phyloP scores from a whole-genome alignment of 495 filamentous ascomycete genomes.

The Glonium stellatum region DNA sequence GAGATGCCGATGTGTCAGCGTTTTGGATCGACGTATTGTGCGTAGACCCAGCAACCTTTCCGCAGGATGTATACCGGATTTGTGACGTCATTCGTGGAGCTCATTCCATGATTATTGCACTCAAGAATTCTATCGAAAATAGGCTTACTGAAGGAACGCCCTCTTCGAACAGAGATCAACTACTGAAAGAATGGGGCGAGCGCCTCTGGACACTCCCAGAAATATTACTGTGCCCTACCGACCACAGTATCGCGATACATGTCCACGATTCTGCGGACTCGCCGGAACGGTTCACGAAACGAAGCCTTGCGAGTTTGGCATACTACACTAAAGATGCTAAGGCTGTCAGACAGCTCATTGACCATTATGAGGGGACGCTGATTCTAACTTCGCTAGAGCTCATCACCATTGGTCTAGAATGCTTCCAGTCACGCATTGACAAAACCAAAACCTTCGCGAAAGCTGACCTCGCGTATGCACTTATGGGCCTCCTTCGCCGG shows the following conservation, averaged over 20 bases:
- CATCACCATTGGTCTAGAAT: slow-evolving; percentile 29
- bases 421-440: slow-evolving; percentile 20
- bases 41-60: slow-evolving; percentile 4
- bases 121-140: slow-evolving; percentile 15
- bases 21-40: slow-evolving; percentile 34
- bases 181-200: slow-evolving; percentile 38
- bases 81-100: slow-evolving; percentile 40
- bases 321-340: neutral
- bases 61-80: slow-evolving; percentile 34
- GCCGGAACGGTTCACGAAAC: slow-evolving; percentile 11
- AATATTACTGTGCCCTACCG: slow-evolving; percentile 35
- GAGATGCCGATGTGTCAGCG: slow-evolving; percentile 30
- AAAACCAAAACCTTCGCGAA: slow-evolving; percentile 18
- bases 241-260: slow-evolving; percentile 30
- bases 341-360: slow-evolving; percentile 28
- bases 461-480: slow-evolving; percentile 42
- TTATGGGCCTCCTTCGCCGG: slow-evolving; percentile 42
- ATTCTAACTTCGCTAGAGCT: slow-evolving; percentile 38
- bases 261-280: slow-evolving; percentile 8
- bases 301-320: slow-evolving; percentile 26
- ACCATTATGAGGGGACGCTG: slow-evolving; percentile 38
- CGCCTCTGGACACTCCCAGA: slow-evolving; percentile 48
- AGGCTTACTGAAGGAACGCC: neutral
- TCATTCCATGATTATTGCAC: slow-evolving; percentile 30
- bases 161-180: slow-evolving; percentile 4